Conservation (phyloP, 2,329 filamentous ascomycete genomes). For the Aspergillus novofumigatus region DNA sequence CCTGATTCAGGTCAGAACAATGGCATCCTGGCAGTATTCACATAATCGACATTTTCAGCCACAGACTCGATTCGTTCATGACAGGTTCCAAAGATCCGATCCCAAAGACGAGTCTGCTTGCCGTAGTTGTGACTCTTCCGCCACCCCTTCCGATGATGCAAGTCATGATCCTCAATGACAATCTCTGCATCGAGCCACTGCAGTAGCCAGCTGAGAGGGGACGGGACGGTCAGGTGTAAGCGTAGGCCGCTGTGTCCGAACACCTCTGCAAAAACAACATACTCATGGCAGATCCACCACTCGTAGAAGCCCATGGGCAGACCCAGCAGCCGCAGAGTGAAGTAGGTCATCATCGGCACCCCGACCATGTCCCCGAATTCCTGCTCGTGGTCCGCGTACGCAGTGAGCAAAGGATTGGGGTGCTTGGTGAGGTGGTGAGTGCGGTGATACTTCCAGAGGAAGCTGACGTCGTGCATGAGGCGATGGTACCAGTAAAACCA, state of each 20-base stretch:
- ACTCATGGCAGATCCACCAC: slow-evolving; percentile 46
- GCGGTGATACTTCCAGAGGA: slow-evolving; percentile 43
- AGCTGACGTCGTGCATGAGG: slow-evolving; percentile 39
- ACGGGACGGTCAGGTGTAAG: slow-evolving; percentile 32
- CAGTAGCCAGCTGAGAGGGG: slow-evolving; percentile 33
- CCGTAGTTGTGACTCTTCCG: slow-evolving; percentile 38
- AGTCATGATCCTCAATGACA: slow-evolving; percentile 42
- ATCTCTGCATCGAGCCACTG: slow-evolving; percentile 33
- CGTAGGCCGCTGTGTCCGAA: slow-evolving; percentile 25
- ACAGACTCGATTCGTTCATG: slow-evolving; percentile 34
- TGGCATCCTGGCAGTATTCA: slow-evolving; percentile 23
- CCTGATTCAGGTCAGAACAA: slow-evolving; percentile 15
- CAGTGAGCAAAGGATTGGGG: slow-evolving; percentile 40
- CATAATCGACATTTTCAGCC: slow-evolving; percentile 30
- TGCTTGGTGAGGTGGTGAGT: slow-evolving; percentile 47
- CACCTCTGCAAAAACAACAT: slow-evolving; percentile 36
- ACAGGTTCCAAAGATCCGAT: slow-evolving; percentile 34
- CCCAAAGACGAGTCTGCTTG: slow-evolving; percentile 40
- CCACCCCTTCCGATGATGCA: slow-evolving; percentile 39
- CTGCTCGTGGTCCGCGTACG: slow-evolving; percentile 43
- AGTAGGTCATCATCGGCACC: slow-evolving; percentile 40
- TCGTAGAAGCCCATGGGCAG: slow-evolving; percentile 47
- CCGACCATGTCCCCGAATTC: slow-evolving; percentile 42
- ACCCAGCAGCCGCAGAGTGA: slow-evolving; percentile 33
- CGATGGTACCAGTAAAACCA: slow-evolving; percentile 42